Conservation (phyloP, 1,284 basidiomycete species). For the Melanopsichium pennsylvanicum region DNA sequence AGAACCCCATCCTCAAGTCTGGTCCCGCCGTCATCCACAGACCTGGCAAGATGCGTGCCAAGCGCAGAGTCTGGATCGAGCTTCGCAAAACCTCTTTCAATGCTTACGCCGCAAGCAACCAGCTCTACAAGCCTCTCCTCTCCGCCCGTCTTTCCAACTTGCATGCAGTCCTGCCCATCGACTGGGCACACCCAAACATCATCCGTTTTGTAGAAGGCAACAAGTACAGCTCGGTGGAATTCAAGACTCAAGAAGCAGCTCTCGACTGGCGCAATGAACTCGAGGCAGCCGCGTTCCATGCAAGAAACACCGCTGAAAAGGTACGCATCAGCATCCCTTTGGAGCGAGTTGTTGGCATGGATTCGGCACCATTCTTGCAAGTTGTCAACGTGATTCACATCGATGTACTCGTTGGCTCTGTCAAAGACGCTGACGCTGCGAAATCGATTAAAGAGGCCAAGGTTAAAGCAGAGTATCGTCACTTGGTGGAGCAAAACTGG, state of each 20-base stretch:
- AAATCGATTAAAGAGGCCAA: constrained; percentile 1
- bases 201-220: constrained; percentile 42
- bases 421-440: constrained; percentile 8
- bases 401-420: constrained; percentile 26
- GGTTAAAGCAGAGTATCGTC: constrained; percentile 11
- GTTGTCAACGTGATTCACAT: constrained; percentile 46
- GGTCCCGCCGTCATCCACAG: constrained; percentile 51
- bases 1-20: constrained; percentile 47
- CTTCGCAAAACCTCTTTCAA: constrained; percentile 49
- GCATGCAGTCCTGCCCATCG: constrained; percentile 44
- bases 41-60: constrained; percentile 43
- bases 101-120: constrained; percentile 51
- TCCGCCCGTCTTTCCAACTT: constrained; percentile 50
- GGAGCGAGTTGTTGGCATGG: constrained; percentile 42
- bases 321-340: constrained; percentile 54
- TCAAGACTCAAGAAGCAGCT: constrained; percentile 55
- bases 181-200: constrained; percentile 39
- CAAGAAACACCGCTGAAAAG: constrained; percentile 48
- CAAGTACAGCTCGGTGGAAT: constrained; percentile 47
- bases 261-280: constrained; percentile 53
- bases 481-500: constrained; percentile 28
- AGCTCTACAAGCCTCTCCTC: constrained; percentile 54
- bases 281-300: constrained; percentile 47
- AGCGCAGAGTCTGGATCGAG: constrained; percentile 54
- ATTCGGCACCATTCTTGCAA: constrained; percentile 29